Conservation (phyloP, 73 alveolate genomes). For the Blepharisma stoltei region DNA sequence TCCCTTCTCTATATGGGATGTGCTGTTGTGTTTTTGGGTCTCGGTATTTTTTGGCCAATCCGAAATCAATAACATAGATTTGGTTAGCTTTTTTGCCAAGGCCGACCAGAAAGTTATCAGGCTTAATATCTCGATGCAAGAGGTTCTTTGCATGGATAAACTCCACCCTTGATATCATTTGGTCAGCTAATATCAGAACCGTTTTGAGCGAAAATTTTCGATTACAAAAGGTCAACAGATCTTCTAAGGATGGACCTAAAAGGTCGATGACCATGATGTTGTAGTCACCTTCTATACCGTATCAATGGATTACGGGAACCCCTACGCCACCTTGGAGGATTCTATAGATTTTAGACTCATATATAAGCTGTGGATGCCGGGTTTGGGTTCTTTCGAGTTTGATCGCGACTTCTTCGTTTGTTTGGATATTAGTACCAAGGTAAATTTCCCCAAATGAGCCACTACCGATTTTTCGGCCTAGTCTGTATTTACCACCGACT, state of each 20-base stretch:
- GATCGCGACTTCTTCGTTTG: slow-evolving; percentile 78
- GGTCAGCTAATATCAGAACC: slow-evolving; percentile 55
- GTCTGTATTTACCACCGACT: slow-evolving; percentile 59
- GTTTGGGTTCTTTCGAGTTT: slow-evolving; percentile 62
- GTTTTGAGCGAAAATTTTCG: slow-evolving; percentile 62
- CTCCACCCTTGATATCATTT: slow-evolving; percentile 61
- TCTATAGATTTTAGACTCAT: slow-evolving; percentile 63
- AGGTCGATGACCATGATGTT: slow-evolving; percentile 64
- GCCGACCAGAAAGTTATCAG: slow-evolving; percentile 76
- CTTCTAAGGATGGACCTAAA: slow-evolving; percentile 61
- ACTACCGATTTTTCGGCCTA: slow-evolving; percentile 76
- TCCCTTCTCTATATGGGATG: slow-evolving; percentile 57
- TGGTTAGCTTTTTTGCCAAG: slow-evolving; percentile 46
- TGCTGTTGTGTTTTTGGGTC: slow-evolving; percentile 34
- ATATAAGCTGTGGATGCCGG: slow-evolving; percentile 51
- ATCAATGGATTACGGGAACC: slow-evolving; percentile 46
- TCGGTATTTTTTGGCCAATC: slow-evolving; percentile 58
- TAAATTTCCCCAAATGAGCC: slow-evolving; percentile 89
- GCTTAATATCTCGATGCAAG: slow-evolving; percentile 77
- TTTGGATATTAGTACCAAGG: slow-evolving; percentile 57
- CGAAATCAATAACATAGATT: slow-evolving; percentile 67
- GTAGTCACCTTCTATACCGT: slow-evolving; percentile 62
- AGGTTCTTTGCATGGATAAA: slow-evolving; percentile 63
- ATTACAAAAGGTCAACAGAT: slow-evolving; percentile 37
- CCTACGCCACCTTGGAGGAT: slow-evolving; percentile 40